These are phyloP conservation scores for Tetrapisispora nanseiensis DNA, from an alignment of 805 yeast species.

Conservation along the genomic window DNA sequence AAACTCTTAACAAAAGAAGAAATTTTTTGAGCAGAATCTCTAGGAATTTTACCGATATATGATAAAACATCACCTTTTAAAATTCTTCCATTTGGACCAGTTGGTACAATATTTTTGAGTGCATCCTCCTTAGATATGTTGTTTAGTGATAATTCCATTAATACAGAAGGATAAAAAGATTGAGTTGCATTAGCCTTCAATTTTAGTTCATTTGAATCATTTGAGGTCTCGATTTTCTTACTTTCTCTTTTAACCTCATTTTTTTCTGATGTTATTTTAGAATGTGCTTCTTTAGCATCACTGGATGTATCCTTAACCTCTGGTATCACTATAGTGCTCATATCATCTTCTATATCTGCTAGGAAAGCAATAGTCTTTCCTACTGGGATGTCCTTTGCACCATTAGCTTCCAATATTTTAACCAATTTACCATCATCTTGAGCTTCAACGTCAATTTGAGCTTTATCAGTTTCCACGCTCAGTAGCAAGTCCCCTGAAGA, in stretches of 20 bases:
- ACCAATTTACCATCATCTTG: conserved; percentile 87
- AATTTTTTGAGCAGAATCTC: conserved; percentile 43
- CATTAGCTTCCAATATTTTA: conserved; percentile 57
- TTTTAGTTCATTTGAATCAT: conserved; percentile 11
- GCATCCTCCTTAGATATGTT: conserved; percentile 65
- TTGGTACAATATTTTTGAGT: conserved; percentile 56
- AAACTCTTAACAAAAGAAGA: conserved; percentile 46
- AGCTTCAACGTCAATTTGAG: conserved; percentile 77
- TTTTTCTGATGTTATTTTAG: conserved; percentile 13
- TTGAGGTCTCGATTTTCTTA: background rate
- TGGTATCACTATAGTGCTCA: conserved; percentile 54
- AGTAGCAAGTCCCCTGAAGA: conserved; percentile 72
- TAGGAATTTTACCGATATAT: conserved; percentile 60
- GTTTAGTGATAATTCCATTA: conserved; percentile 49
- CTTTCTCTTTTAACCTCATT: conserved; percentile 10
- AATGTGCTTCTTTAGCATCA: conserved; percentile 4
- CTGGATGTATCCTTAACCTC: conserved; percentile 16
- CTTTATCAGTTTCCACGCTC: conserved; percentile 82
- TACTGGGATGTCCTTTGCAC: conserved; percentile 71
- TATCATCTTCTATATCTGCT: conserved; percentile 84
- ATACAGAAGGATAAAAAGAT: conserved; percentile 71
- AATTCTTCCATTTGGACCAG: conserved; percentile 84
- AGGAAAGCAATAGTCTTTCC: conserved; percentile 83
- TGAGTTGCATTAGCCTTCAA: conserved; percentile 54
- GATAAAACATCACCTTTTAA: conserved; percentile 89